A percentile compares a stretch with the other conserved stretches of the same genome.
Evolutionary conservation across 2,329 filamentous ascomycete species (phyloP).

Genomic region (Fusarium sp.): DNA sequence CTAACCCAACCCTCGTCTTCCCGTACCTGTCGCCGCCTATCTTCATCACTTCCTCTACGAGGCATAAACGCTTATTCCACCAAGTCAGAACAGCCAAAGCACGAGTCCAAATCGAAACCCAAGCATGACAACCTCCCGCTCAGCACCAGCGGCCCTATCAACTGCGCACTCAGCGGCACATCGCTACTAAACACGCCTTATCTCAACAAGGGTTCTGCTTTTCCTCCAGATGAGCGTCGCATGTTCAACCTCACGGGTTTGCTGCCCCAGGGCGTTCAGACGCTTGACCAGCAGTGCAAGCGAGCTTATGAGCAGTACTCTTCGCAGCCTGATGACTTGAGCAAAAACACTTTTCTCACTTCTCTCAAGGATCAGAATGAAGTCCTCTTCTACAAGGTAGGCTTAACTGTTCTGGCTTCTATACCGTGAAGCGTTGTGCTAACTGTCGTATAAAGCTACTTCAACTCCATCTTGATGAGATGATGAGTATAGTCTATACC

Average conservation of each 20-base stretch:
- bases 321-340: conserved; percentile 72
- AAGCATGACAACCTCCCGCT: conserved; percentile 53
- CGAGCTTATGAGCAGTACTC: conserved; percentile 86
- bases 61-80: conserved; percentile 14
- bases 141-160: conserved; percentile 54
- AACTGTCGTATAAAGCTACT: conserved; percentile 67
- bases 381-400: conserved; percentile 81
- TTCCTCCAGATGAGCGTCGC: conserved; percentile 75
- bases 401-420: neutral
- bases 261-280: conserved; percentile 79
- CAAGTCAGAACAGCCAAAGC: conserved; percentile 46
- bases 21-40: conserved; percentile 1
- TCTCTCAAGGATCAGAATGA: conserved; percentile 89
- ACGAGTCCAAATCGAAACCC: conserved; percentile 40
- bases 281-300: conserved; percentile 79
- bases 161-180: conserved; percentile 55
- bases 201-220: conserved; percentile 87
- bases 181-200: conserved; percentile 55
- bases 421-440: conserved; percentile 24
- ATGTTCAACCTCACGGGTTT: conserved; percentile 79
- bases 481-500: conserved; percentile 93
- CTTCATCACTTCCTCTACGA: conserved; percentile 4
- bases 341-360: conserved; percentile 90
- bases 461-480: conserved; percentile 83
- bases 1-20: conserved; percentile 9